Conservation (phyloP, 2,329 filamentous ascomycete species). For the Fusarium sp. region DNA sequence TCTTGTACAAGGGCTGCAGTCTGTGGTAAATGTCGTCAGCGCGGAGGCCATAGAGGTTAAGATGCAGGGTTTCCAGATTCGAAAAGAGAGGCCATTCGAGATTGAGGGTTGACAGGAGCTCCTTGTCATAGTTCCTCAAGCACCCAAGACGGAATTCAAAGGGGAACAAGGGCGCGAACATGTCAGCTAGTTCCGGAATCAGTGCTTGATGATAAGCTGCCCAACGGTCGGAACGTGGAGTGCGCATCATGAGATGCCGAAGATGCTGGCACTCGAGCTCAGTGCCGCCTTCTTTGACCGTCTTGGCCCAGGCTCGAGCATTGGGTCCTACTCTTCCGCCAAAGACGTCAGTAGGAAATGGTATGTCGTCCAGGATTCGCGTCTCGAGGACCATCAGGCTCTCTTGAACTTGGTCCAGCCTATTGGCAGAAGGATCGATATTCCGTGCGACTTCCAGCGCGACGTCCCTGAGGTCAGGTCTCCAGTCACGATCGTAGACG, state of each 20-base stretch:
- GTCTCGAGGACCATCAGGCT: background rate
- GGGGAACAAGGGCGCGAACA: no score
- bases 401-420: background rate
- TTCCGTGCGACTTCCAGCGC: background rate
- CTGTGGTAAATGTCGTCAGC: background rate
- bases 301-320: background rate
- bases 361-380: slow-evolving; percentile 1
- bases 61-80: slow-evolving; percentile 28
- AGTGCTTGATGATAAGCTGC: no score
- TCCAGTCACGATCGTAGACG: slow-evolving; percentile 17
- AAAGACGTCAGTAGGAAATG: background rate
- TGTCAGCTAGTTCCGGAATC: no score
- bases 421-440: background rate
- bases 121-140: no score
- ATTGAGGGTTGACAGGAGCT: background rate
- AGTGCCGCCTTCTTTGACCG: background rate
- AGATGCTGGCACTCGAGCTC: slow-evolving; percentile 15
- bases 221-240: background rate
- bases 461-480: background rate
- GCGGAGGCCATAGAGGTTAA: slow-evolving; percentile 11
- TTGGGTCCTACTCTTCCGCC: background rate
- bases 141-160: no score
- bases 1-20: background rate
- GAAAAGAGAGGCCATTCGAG: slow-evolving; percentile 24
- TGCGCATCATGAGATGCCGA: slow-evolving; percentile 25